phyloP scores from a whole-genome alignment of 2,329 filamentous ascomycete species.

The Calonectria montana region DNA sequence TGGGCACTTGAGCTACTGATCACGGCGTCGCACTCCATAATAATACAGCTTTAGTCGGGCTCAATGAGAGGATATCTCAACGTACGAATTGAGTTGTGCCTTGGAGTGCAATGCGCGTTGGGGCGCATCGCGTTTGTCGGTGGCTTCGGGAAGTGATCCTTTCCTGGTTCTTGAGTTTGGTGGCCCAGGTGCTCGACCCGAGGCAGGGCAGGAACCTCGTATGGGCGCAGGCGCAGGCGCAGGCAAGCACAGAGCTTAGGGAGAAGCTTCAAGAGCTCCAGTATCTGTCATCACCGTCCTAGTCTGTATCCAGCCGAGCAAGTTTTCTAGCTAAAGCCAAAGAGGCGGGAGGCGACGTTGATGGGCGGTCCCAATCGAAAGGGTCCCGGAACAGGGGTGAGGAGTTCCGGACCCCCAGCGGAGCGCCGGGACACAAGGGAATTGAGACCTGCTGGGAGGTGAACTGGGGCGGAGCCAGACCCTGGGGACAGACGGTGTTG shows the following conservation, averaged over 20 bases:
- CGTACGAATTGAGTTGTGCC: slow-evolving; percentile 11
- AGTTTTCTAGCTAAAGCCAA: slow-evolving; percentile 1
- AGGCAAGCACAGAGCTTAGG: neutral
- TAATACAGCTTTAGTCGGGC: slow-evolving; percentile 27
- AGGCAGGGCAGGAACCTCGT: slow-evolving; percentile 9
- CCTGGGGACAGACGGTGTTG: slow-evolving; percentile 23
- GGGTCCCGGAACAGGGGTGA: slow-evolving; percentile 16
- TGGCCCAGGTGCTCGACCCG: slow-evolving; percentile 17
- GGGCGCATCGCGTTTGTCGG: slow-evolving; percentile 27
- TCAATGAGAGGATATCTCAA: slow-evolving; percentile 4
- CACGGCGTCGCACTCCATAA: slow-evolving; percentile 35
- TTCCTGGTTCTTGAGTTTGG: slow-evolving; percentile 28
- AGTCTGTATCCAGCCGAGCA: neutral
- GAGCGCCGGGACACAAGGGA: slow-evolving; percentile 19
- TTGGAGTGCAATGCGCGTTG: slow-evolving; percentile 11
- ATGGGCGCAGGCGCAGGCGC: neutral
- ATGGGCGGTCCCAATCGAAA: slow-evolving; percentile 11
- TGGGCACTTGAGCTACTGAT: slow-evolving; percentile 19
- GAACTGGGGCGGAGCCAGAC: slow-evolving; percentile 38
- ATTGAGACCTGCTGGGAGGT: slow-evolving; percentile 30
- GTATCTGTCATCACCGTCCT: neutral
- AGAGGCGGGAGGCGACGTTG: slow-evolving; percentile 20
- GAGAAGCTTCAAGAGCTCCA: neutral
- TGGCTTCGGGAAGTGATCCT: slow-evolving; percentile 30
- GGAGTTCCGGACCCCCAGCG: slow-evolving; percentile 16